phyloP scores from a whole-genome alignment of 2,329 filamentous ascomycete species.

The Chaetomiaceae sp. region DNA sequence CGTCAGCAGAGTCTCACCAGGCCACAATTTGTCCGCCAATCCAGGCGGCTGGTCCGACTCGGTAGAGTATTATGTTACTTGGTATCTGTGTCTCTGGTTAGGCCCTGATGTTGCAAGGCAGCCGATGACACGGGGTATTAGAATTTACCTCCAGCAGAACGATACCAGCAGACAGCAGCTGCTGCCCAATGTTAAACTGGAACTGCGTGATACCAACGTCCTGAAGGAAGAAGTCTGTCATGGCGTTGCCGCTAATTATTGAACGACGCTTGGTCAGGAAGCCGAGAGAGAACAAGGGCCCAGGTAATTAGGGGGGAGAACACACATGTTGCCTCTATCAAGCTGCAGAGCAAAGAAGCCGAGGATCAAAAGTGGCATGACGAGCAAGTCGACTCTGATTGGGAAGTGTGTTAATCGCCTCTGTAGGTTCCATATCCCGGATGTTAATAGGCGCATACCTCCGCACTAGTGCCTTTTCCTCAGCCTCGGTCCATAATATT shows the following conservation, averaged over 20 bases:
- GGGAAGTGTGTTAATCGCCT: neutral
- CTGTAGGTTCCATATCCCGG: neutral
- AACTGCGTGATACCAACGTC: conserved; percentile 47
- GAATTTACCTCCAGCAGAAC: conserved; percentile 39
- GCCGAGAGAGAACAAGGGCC: neutral
- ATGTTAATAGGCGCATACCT: conserved; percentile 11
- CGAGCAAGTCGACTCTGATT: conserved; percentile 37
- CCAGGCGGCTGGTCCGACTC: conserved; percentile 35
- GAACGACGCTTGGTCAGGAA: neutral
- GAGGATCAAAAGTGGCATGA: conserved; percentile 41
- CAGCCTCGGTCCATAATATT: conserved; percentile 24
- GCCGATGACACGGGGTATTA: no score
- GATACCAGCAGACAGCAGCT: conserved; percentile 47
- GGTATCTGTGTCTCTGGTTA: conserved; percentile 21
- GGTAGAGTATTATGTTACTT: conserved; percentile 29
- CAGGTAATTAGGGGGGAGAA: neutral
- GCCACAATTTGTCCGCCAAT: conserved; percentile 36
- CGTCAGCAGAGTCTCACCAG: conserved; percentile 19
- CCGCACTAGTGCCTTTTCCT: conserved; percentile 24
- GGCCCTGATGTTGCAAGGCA: neutral
- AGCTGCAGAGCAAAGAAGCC: conserved; percentile 42
- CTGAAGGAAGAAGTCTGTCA: conserved; percentile 47
- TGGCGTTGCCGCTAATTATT: conserved; percentile 47
- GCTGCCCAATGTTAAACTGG: conserved; percentile 50
- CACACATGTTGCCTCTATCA: conserved; percentile 37